Base-by-base conservation (phyloP, 805 yeast species). In the Zygoascus tannicola region DNA sequence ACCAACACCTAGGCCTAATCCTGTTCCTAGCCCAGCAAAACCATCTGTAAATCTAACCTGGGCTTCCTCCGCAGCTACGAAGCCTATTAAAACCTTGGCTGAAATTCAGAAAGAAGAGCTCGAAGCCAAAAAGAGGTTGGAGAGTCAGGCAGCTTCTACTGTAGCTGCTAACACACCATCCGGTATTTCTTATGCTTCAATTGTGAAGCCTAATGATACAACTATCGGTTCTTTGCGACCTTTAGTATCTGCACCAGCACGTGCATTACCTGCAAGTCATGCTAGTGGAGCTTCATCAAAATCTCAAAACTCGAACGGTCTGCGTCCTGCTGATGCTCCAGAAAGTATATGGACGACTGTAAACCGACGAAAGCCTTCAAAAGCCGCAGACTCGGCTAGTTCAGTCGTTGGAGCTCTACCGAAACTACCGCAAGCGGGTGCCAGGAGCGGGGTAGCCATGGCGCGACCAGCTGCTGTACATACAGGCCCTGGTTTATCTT, bases 101-200 rank as follows among this genome's bases (percentile, higher is more conserved):
- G 64, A 66, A 41, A 64, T 66, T 42, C 68, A 65, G 50, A 54
- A 49, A 42, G 71, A 67, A 48, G 69, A 65, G 43, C 62, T 54
- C 37, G 57, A 52, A 22, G 51, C 56, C 10, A 45, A 45, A 39
- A 48, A 47, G 40, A 35, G 34, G 36, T 30, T 32, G 34, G 18
- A 35, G n/a, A 7, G 19, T 7, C 19, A 14, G 20, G n/a, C 7
- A 5, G 39, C 44, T 12, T 35, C 36, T 22, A 36, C 41, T 5
- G 19, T 10, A 21, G 5, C 49, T 5, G 15, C 10, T 15, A 34
- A 36, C 15, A n/a, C 26, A 15, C 36, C 53, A 26, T 26, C 30
- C 30, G 30, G 30, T 7, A 26, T 26, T 26, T 12, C 30, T 26
- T 12, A n/a, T n/a, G 39, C n/a, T 7, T 22, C 39, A 5, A 35